Conservation (phyloP, 2,329 filamentous ascomycete genomes). For the Claviceps monticola region DNA sequence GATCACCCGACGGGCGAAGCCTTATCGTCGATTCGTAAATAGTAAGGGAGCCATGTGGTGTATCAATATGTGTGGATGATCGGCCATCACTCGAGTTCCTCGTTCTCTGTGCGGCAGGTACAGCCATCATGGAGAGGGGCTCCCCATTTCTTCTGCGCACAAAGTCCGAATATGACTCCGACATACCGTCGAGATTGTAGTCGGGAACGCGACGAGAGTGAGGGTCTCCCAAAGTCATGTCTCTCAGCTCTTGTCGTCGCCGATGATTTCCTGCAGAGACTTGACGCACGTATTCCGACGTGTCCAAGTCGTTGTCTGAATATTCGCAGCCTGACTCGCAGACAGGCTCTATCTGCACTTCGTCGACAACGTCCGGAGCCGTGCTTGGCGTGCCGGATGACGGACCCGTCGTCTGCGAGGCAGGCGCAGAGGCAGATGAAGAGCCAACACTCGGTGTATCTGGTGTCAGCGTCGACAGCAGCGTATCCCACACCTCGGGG, state of each 20-base stretch:
- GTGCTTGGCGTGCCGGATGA: slow-evolving; percentile 29
- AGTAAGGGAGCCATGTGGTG: slow-evolving; percentile 1
- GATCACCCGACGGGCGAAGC: neutral
- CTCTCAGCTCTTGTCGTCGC: slow-evolving; percentile 3
- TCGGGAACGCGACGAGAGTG: slow-evolving; percentile 8
- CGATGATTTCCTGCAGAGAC: slow-evolving; percentile 7
- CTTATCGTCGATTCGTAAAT: slow-evolving; percentile 5
- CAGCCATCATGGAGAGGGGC: neutral
- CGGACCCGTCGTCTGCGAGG: slow-evolving; percentile 26
- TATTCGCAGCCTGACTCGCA: slow-evolving; percentile 41
- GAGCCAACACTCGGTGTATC: slow-evolving; percentile 72
- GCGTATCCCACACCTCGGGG: slow-evolving; percentile 66
- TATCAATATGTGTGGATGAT: slow-evolving; percentile 1
- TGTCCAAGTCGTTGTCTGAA: slow-evolving; percentile 41
- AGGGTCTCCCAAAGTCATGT: neutral
- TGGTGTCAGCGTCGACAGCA: slow-evolving; percentile 66
- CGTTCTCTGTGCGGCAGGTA: neutral
- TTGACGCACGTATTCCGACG: slow-evolving; percentile 28
- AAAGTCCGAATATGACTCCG: slow-evolving; percentile 2
- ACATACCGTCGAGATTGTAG: slow-evolving; percentile 8
- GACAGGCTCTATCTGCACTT: slow-evolving; percentile 23
- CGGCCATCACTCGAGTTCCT: neutral
- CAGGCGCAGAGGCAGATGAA: slow-evolving; percentile 57
- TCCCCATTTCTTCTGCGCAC: neutral
- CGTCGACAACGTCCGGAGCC: slow-evolving; percentile 23